Evolutionary conservation across 257 asterid genomes (phyloP), one percentile per base, ranked within the genome.

Genomic region (Lithospermum erythrorhizon): DNA sequence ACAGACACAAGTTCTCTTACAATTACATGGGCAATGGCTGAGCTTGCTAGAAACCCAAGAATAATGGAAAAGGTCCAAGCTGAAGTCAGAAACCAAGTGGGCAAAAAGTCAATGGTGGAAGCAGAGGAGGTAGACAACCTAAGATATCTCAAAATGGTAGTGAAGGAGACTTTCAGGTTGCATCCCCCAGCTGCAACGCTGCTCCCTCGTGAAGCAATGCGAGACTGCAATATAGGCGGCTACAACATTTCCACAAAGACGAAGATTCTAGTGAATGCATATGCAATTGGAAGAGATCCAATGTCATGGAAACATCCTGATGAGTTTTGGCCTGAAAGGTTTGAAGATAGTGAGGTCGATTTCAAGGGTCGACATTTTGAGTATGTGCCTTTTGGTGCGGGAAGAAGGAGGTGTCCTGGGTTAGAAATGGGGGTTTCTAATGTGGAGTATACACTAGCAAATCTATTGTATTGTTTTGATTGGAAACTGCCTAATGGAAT

Each of bases 141-240:
- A 6, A 52, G 5, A 5, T 52, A 52, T 20, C 22, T 52, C 49
- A 75, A 75, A 57, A 65, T 61, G 59, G 55, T 67, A 18, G 58
- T 66, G 27, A 67, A 71, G 21, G 79, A 70, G 67, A 70, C 70
- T 55, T 58, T 75, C 19, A 64, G 80, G 37, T 7, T 67, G 17
- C 76, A 75, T 27, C 69, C 74, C 17, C 61, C 72, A 3, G 57
- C 16, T 8, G 59, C 70, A 3, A 54, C 64, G 9, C 14, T 64
- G 17, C 0, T 67, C 14, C 76, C 77, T 3, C 66, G 65, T 5
- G 65, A 63, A 63, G 18, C 59, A 21, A 63, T 22, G 24, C 11
- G 49, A 41, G 3, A 41, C 0, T 41, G 37, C 6, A 69, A 41
- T 5, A 25, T 52, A 4, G 5, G 61, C 3, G 48, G 58, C 5